Percentiles rank a stretch among this genome's conserved stretches.
Evolutionary conservation across 306 rosid species (phyloP).

Genomic region (Cucurbita argyrosperma): DNA sequence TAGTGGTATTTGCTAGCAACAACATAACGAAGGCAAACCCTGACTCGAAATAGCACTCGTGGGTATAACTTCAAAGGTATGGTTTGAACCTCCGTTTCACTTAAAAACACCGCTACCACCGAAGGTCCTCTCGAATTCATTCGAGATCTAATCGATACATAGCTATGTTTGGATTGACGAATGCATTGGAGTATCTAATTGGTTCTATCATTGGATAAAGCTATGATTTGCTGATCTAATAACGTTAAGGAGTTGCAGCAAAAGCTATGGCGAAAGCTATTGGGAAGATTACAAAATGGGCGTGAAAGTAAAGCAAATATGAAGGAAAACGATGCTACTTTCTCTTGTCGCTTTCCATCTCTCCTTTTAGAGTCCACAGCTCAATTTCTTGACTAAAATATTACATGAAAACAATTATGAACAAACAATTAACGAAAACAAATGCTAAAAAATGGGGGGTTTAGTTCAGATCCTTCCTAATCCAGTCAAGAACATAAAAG

Average conservation of each 20-base stretch:
- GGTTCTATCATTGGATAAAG: neutral
- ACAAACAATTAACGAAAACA: neutral
- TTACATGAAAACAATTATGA: neutral
- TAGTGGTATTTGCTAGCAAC: no score
- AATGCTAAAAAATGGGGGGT: neutral
- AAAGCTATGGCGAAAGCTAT: neutral
- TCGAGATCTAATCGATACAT: neutral
- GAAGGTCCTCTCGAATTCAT: no score
- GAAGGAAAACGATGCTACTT: neutral
- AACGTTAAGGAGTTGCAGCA: neutral
- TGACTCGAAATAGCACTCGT: no score
- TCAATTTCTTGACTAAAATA: neutral
- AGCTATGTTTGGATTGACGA: no score
- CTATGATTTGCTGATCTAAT: neutral
- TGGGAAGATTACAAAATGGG: neutral
- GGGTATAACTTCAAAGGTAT: no score
- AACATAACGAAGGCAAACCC: no score
- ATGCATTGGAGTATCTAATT: no score
- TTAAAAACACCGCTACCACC: no score
- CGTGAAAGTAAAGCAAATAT: slow-evolving; percentile 1
- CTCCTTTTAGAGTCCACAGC: neutral
- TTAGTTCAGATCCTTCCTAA: neutral
- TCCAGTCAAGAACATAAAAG: neutral
- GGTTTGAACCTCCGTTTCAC: no score
- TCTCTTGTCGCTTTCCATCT: neutral